Evolutionary conservation across 2,329 filamentous ascomycete genomes (phyloP).

Genomic region (Paraphaeosphaeria minitans): DNA sequence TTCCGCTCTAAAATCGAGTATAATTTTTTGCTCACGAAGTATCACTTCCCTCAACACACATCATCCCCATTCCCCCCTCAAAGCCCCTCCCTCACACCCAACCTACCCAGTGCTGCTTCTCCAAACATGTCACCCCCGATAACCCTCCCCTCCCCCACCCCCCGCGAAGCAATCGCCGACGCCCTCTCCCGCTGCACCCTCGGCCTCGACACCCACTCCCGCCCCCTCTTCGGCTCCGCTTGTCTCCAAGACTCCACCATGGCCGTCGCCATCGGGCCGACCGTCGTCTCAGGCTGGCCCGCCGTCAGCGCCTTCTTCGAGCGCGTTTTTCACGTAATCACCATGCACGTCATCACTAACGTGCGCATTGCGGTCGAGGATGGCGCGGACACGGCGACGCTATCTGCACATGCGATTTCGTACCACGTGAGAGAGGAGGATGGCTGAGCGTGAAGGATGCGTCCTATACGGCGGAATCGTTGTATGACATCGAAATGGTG

Average conservation of each 20-base stretch:
- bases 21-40: neutral
- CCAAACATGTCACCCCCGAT: constrained; percentile 14
- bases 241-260: constrained; percentile 25
- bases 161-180: constrained; percentile 30
- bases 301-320: constrained; percentile 22
- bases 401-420: constrained; percentile 26
- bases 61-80: neutral
- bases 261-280: constrained; percentile 21
- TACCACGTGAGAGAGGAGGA: constrained; percentile 30
- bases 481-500: constrained; percentile 29
- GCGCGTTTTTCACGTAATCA: constrained; percentile 24
- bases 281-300: constrained; percentile 22
- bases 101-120: neutral
- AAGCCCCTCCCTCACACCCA: neutral
- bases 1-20: neutral
- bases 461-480: constrained; percentile 25
- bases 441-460: constrained; percentile 22
- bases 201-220: constrained; percentile 31
- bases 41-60: neutral
- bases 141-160: constrained; percentile 18
- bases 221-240: constrained; percentile 25
- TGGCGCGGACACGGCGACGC: constrained; percentile 19
- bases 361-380: constrained; percentile 26
- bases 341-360: constrained; percentile 31
- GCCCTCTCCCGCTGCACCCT: constrained; percentile 29